Evolutionary conservation across 2,329 filamentous ascomycete genomes (phyloP).

Genomic region (Aspergillus neoniger): DNA sequence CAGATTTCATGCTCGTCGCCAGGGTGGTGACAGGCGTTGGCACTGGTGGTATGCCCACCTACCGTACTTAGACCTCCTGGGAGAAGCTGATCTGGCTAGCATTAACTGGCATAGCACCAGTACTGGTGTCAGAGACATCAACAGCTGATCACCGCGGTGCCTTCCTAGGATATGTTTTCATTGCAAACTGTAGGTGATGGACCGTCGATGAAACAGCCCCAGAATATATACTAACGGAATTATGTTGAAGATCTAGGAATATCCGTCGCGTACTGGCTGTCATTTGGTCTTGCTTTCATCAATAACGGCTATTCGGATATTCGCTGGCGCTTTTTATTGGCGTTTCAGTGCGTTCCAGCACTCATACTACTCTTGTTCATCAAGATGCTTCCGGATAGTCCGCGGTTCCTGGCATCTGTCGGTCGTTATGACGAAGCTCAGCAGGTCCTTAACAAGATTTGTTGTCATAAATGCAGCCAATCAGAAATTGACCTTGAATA

Average conservation of each 20-base stretch:
- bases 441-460: slow-evolving; percentile 45
- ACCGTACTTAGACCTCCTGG: no score
- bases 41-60: slow-evolving; percentile 45
- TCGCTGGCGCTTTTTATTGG: slow-evolving; percentile 38
- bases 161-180: slow-evolving; percentile 53
- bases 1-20: slow-evolving; percentile 53
- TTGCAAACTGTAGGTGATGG: slow-evolving; percentile 48
- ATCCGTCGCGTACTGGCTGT: slow-evolving; percentile 41
- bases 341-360: slow-evolving; percentile 38
- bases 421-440: slow-evolving; percentile 52
- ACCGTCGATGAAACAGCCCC: no score
- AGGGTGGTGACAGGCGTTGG: slow-evolving; percentile 56
- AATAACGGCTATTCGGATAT: slow-evolving; percentile 37
- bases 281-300: slow-evolving; percentile 39
- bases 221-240: no score
- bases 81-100: slow-evolving; percentile 20
- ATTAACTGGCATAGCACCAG: slow-evolving; percentile 53
- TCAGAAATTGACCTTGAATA: slow-evolving; percentile 37
- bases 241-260: slow-evolving; percentile 47
- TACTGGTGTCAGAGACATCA: slow-evolving; percentile 53
- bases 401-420: slow-evolving; percentile 34
- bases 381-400: slow-evolving; percentile 37
- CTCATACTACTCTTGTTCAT: slow-evolving; percentile 29
- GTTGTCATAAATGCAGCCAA: slow-evolving; percentile 20
- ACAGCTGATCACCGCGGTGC: slow-evolving; percentile 50